phyloP scores from a whole-genome alignment of 1,139 yeast species.

The Suhomyces panamericanus region DNA sequence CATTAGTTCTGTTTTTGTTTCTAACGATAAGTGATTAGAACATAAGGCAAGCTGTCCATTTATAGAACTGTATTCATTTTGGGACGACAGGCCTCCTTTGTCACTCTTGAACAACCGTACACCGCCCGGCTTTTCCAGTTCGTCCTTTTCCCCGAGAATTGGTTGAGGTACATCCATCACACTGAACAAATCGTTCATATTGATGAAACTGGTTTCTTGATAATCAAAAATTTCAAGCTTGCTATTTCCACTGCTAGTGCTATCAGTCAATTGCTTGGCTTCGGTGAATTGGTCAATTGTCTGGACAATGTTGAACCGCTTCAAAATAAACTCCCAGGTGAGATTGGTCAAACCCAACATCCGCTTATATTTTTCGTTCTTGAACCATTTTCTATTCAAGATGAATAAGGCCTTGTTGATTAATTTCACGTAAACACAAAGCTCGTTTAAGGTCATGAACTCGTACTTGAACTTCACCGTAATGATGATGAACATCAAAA shows the following conservation, averaged over 20 bases:
- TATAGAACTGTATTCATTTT: background rate
- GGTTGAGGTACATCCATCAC: constrained; percentile 50
- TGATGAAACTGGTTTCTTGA: constrained; percentile 41
- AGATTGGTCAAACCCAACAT: constrained; percentile 46
- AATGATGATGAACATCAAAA: constrained; percentile 52
- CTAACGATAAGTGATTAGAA: constrained; percentile 12
- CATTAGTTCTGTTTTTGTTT: constrained; percentile 27
- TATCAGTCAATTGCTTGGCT: constrained; percentile 16
- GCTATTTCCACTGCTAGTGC: constrained; percentile 11
- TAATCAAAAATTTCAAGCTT: constrained; percentile 41
- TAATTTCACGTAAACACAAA: constrained; percentile 38
- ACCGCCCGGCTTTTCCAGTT: background rate
- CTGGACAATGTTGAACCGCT: constrained; percentile 34
- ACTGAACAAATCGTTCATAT: constrained; percentile 43
- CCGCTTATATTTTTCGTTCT: constrained; percentile 48
- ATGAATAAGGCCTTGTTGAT: constrained; percentile 47
- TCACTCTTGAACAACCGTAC: background rate
- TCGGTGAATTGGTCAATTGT: constrained; percentile 32
- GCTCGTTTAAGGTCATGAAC: constrained; percentile 33
- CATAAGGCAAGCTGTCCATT: constrained; percentile 14
- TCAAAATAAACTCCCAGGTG: constrained; percentile 47
- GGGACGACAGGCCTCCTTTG: background rate
- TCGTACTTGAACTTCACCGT: constrained; percentile 54
- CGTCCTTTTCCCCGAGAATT: constrained; percentile 13
- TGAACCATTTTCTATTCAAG: constrained; percentile 47